phyloP scores from a whole-genome alignment of 495 filamentous ascomycete species.

The Apodospora peruviana region DNA sequence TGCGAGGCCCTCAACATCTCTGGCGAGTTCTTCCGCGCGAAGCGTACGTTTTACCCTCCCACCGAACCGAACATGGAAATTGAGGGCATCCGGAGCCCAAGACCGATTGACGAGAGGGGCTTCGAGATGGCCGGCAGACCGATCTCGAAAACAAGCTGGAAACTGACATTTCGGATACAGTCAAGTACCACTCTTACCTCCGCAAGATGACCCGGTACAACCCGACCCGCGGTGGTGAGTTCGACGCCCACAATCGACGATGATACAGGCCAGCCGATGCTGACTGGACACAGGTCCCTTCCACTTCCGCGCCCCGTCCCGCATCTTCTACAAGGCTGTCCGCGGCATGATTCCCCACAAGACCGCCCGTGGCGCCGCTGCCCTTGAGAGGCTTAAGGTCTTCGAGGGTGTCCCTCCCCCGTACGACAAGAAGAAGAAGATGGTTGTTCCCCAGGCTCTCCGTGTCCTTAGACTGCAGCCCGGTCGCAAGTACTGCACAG shows the following conservation, averaged over 20 bases:
- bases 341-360: constrained; percentile 99
- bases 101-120: not conserved
- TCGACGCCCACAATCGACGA: constrained; percentile 11
- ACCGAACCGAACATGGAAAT: constrained; percentile 8
- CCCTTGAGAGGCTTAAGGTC: constrained; percentile 96
- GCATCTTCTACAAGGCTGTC: constrained; percentile 99
- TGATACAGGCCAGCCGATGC: constrained; percentile 14
- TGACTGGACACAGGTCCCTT: constrained; percentile 72
- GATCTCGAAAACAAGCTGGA: constrained; percentile 7
- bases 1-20: constrained; percentile 99
- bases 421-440: constrained; percentile 99
- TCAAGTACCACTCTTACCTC: constrained; percentile 99
- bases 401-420: constrained; percentile 99
- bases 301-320: constrained; percentile 97
- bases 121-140: no score
- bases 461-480: constrained; percentile 91
- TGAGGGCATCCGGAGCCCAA: not conserved
- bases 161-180: constrained; percentile 52
- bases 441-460: constrained; percentile 97
- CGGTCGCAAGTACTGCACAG: constrained; percentile 98
- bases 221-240: constrained; percentile 90
- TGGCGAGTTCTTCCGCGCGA: constrained; percentile 99
- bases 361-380: constrained; percentile 92
- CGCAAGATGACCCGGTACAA: constrained; percentile 99
- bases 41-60: constrained; percentile 68